These are phyloP conservation scores for Rhodotorula kratochvilovae DNA, from an alignment of 768 basidiomycete species.

Conservation along the genomic window DNA sequence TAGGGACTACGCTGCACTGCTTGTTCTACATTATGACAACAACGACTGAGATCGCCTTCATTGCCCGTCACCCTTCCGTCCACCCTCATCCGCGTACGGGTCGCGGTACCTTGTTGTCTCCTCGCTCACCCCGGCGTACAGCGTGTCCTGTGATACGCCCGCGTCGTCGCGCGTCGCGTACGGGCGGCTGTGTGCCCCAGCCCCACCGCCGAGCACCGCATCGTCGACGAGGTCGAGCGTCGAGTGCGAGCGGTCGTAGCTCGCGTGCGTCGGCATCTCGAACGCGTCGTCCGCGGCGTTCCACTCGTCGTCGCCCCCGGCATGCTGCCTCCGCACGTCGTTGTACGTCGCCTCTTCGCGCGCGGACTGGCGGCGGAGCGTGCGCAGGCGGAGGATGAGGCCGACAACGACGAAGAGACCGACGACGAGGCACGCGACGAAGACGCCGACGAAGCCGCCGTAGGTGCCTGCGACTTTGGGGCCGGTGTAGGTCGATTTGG, in stretches of 20 bases:
- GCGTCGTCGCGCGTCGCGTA: not conserved
- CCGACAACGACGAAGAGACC: constrained; percentile 16
- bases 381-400: constrained; percentile 11
- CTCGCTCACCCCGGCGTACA: not conserved
- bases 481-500: constrained; percentile 30
- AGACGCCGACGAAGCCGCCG: constrained; percentile 35
- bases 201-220: too few species aligned
- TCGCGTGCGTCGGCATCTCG: constrained; percentile 23
- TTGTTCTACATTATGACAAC: not conserved
- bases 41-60: too few species aligned
- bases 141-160: constrained; percentile 11
- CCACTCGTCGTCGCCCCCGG: constrained; percentile 1
- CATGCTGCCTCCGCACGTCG: not conserved
- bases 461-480: constrained; percentile 32
- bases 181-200: not conserved
- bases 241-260: not conserved
- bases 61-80: too few species aligned
- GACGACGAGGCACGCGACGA: constrained; percentile 25
- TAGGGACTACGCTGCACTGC: too few species aligned
- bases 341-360: not conserved
- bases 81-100: constrained; percentile 3
- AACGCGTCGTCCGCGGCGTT: constrained; percentile 26
- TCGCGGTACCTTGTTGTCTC: not conserved
- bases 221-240: not conserved
- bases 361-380: not conserved